These are phyloP conservation scores for Xanthoconium stramineum DNA, from an alignment of 768 basidiomycete genomes.

Conservation along the genomic window DNA sequence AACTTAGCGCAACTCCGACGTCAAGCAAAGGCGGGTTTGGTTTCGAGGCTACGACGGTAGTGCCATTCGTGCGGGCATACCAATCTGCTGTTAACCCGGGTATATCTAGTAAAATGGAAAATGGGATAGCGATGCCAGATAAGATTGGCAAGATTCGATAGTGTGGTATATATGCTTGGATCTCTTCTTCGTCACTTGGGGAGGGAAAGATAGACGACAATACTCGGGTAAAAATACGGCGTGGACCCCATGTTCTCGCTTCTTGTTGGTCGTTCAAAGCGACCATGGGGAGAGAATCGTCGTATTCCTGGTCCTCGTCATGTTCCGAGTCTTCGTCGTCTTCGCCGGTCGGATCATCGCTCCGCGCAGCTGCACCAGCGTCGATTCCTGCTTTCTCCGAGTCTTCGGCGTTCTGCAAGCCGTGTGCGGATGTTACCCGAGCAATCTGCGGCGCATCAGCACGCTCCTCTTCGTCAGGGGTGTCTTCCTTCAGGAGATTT, in stretches of 20 bases:
- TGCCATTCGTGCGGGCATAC: slow-evolving; percentile 55
- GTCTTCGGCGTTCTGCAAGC: background rate
- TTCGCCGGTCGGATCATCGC: background rate
- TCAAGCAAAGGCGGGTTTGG: slow-evolving; percentile 58
- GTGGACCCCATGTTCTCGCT: background rate
- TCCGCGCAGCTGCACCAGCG: background rate
- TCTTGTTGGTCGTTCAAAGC: background rate
- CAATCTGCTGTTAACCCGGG: slow-evolving; percentile 75
- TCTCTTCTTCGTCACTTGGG: slow-evolving; percentile 21
- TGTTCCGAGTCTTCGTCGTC: slow-evolving; percentile 4
- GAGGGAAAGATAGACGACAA: slow-evolving; percentile 16
- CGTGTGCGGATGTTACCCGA: background rate
- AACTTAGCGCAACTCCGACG: slow-evolving; percentile 60
- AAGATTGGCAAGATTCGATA: slow-evolving; percentile 65
- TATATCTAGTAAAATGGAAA: slow-evolving; percentile 79
- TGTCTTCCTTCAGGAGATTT: slow-evolving; percentile 4
- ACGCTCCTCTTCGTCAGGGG: slow-evolving; percentile 19
- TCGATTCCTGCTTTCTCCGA: background rate
- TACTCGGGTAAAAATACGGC: slow-evolving; percentile 1
- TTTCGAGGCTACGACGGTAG: slow-evolving; percentile 41
- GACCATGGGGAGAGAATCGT: background rate
- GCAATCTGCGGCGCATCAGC: background rate
- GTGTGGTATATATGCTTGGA: slow-evolving; percentile 44
- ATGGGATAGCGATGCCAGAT: slow-evolving; percentile 66
- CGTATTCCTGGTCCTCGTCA: slow-evolving; percentile 12